These are phyloP conservation scores for Ceratobasidium sp. DNA, from an alignment of 1,284 basidiomycete species.

Conservation along the genomic window DNA sequence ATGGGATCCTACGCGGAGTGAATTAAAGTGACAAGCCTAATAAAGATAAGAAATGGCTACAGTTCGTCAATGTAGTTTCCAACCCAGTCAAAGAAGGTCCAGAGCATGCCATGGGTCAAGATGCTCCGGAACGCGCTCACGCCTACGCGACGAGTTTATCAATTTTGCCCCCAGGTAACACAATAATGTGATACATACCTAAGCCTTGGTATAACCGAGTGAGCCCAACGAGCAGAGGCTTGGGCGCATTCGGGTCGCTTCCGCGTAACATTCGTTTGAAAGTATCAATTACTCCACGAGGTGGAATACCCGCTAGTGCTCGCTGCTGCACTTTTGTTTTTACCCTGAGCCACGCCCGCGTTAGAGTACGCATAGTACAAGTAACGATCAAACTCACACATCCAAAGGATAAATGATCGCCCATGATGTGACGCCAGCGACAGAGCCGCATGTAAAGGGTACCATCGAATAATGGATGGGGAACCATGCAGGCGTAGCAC, in stretches of 20 bases:
- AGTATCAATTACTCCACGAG: constrained; percentile 73
- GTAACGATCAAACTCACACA: constrained; percentile 60
- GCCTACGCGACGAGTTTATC: constrained; percentile 25
- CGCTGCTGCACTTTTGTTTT: constrained; percentile 94
- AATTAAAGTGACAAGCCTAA: constrained; percentile 11
- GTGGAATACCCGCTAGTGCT: constrained; percentile 75
- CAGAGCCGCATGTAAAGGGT: constrained; percentile 84
- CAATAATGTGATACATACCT: constrained; percentile 51
- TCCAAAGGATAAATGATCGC: constrained; percentile 84
- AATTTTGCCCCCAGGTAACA: neutral
- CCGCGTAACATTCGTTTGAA: constrained; percentile 78
- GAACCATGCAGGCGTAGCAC: constrained; percentile 74
- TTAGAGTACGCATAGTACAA: neutral
- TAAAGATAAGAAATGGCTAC: constrained; percentile 48
- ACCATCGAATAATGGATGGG: constrained; percentile 77
- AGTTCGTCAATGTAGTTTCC: constrained; percentile 76
- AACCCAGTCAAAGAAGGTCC: constrained; percentile 82
- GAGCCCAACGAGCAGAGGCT: constrained; percentile 71
- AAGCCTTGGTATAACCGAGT: constrained; percentile 82
- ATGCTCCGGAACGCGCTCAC: constrained; percentile 82
- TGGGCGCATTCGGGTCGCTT: constrained; percentile 72
- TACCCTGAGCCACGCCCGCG: constrained; percentile 59
- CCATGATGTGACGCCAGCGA: constrained; percentile 84
- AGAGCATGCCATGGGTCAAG: constrained; percentile 80
- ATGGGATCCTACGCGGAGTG: constrained; percentile 1